These are phyloP conservation scores for Ormosia emarginata DNA, from an alignment of 306 rosid genomes.

Conservation along the genomic window DNA sequence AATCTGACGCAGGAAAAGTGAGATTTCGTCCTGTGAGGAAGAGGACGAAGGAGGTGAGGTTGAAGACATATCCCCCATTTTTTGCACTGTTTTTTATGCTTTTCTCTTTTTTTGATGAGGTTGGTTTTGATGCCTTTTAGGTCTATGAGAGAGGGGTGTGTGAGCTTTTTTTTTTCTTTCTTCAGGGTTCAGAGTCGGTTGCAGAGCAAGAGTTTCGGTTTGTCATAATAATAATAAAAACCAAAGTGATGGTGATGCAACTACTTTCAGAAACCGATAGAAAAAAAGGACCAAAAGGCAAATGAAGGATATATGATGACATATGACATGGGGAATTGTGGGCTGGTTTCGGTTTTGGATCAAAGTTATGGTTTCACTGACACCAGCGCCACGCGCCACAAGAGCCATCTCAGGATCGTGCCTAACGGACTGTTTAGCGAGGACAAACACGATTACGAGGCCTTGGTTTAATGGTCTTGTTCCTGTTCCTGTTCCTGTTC, in stretches of 20 bases:
- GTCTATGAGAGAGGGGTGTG: background rate
- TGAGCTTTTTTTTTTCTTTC: background rate
- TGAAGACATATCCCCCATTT: conserved; percentile 46
- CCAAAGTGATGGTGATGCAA: background rate
- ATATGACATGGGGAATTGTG: conserved; percentile 18
- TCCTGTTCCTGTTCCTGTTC: too few relatives aligned
- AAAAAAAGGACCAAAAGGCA: background rate
- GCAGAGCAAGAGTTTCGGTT: background rate
- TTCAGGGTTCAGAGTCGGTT: background rate
- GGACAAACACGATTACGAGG: background rate
- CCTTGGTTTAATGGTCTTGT: too few relatives aligned
- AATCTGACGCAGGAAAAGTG: conserved; percentile 64
- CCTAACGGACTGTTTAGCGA: background rate
- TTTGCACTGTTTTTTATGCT: background rate
- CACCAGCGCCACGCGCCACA: conserved; percentile 13
- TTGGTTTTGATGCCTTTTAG: background rate
- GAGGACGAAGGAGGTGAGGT: conserved; percentile 12
- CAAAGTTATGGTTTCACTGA: background rate
- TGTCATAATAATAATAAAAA: background rate
- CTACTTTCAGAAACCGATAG: background rate
- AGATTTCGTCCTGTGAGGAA: conserved; percentile 53
- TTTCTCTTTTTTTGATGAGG: background rate
- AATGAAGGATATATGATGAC: background rate
- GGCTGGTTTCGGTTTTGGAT: background rate
- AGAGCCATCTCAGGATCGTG: background rate